These are phyloP conservation scores for Akanthomyces muscarius DNA, from an alignment of 2,329 filamentous ascomycete species.

Conservation along the genomic window DNA sequence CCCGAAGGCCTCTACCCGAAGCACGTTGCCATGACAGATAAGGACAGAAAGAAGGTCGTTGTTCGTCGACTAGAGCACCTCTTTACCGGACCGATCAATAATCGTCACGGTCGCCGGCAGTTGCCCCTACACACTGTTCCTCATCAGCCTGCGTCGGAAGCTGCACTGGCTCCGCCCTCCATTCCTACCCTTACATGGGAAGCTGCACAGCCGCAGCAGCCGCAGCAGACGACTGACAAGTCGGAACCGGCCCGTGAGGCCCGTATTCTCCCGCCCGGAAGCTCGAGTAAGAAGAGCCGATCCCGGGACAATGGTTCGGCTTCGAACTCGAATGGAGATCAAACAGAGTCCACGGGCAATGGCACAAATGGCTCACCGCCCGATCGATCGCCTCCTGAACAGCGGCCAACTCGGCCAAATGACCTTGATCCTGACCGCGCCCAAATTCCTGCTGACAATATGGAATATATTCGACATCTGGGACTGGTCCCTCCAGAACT, in stretches of 20 bases:
- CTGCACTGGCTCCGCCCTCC: neutral
- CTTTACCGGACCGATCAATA: conserved; percentile 66
- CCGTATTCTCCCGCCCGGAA: conserved; percentile 38
- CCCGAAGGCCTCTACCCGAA: conserved; percentile 64
- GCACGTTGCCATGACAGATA: conserved; percentile 61
- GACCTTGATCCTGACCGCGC: conserved; percentile 76
- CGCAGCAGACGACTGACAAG: neutral
- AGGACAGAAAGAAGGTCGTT: conserved; percentile 70
- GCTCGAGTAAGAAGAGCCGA: conserved; percentile 35
- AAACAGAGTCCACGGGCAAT: conserved; percentile 40
- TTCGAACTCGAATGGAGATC: conserved; percentile 47
- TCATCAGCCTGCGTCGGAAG: conserved; percentile 8
- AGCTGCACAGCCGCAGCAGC: neutral
- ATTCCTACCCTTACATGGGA: neutral
- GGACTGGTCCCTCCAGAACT: conserved; percentile 61
- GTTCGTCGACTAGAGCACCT: conserved; percentile 74
- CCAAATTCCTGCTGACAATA: conserved; percentile 71
- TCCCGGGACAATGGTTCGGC: conserved; percentile 42
- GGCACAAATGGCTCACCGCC: conserved; percentile 39
- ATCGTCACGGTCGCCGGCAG: conserved; percentile 34
- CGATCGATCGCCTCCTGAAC: conserved; percentile 50
- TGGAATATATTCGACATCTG: conserved; percentile 73
- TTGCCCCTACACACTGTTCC: conserved; percentile 19
- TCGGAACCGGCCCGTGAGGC: conserved; percentile 45
- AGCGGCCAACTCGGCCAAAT: conserved; percentile 70